A percentile compares a stretch with the other conserved stretches of the same genome.
Conservation (phyloP, 1,284 basidiomycete species). For the Pascua guehoae region DNA sequence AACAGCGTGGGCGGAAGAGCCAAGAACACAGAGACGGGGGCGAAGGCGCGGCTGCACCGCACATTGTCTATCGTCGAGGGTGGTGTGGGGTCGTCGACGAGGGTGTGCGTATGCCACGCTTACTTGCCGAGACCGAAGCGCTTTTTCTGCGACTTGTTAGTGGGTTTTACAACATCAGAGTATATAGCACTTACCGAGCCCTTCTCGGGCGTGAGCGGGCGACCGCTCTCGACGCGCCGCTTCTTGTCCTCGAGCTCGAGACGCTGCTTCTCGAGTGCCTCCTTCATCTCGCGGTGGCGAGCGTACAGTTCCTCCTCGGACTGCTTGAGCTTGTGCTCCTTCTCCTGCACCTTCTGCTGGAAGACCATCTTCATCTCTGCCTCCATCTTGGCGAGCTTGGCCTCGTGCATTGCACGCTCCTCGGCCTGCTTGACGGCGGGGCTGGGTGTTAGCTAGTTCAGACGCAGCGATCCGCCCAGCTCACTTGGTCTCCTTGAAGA, state of each 20-base stretch:
- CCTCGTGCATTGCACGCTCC: conserved; percentile 86
- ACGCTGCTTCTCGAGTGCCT: conserved; percentile 94
- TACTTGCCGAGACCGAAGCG: conserved; percentile 48
- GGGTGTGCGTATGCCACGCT: neutral
- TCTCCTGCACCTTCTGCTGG: conserved; percentile 98
- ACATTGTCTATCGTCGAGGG: neutral
- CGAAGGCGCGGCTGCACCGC: too few relatives aligned
- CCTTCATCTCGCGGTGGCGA: conserved; percentile 97
- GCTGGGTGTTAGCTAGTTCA: conserved; percentile 52
- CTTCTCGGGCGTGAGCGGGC: conserved; percentile 94
- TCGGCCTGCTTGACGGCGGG: conserved; percentile 92
- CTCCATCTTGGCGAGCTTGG: conserved; percentile 97
- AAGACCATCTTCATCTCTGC: conserved; percentile 99
- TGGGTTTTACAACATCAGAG: too few relatives aligned
- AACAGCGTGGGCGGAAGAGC: neutral
- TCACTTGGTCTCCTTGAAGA: conserved; percentile 98
- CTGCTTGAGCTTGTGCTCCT: conserved; percentile 96
- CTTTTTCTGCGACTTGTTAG: conserved; percentile 34
- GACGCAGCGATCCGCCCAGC: too few relatives aligned
- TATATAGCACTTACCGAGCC: conserved; percentile 41
- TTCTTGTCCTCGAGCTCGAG: conserved; percentile 97
- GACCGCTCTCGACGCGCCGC: conserved; percentile 87
- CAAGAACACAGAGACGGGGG: neutral
- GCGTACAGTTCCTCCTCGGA: conserved; percentile 96
- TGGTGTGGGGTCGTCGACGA: neutral